phyloP scores from a whole-genome alignment of 352 stramenopile genomes.

The Globisporangium abappressorium region DNA sequence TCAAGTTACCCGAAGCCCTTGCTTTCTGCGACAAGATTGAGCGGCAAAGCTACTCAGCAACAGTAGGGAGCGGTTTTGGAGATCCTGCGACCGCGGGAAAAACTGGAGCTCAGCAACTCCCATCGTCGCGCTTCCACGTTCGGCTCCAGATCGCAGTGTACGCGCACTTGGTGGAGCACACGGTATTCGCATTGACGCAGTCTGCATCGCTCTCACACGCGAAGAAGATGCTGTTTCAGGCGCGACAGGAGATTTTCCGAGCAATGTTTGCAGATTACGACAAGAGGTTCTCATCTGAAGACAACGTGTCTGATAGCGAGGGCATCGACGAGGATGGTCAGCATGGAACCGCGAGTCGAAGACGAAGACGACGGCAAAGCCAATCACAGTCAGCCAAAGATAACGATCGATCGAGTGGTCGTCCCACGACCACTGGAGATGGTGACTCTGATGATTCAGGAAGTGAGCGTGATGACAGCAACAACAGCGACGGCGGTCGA shows the following conservation, averaged over 20 bases:
- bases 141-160: slow-evolving; percentile 45
- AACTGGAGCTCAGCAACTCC: not conserved
- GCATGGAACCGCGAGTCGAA: not conserved
- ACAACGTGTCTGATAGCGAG: not conserved
- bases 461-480: not conserved
- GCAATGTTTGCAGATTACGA: slow-evolving; percentile 51
- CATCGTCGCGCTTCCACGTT: slow-evolving; percentile 31
- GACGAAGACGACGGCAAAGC: slow-evolving; percentile 6
- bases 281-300: not conserved
- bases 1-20: slow-evolving; percentile 50
- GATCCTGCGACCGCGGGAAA: not conserved
- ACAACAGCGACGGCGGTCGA: not conserved
- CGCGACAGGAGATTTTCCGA: slow-evolving; percentile 40
- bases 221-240: slow-evolving; percentile 27
- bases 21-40: slow-evolving; percentile 43
- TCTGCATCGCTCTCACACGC: slow-evolving; percentile 29
- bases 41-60: slow-evolving; percentile 13
- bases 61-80: not conserved
- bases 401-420: not conserved
- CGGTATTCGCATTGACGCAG: slow-evolving; percentile 31
- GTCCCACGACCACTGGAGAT: not conserved
- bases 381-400: not conserved
- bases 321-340: slow-evolving; percentile 10
- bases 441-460: not conserved
- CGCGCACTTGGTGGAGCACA: slow-evolving; percentile 40